Evolutionary conservation across 2,329 filamentous ascomycete genomes (phyloP), one percentile per base, ranked within the genome.

Genomic region (Trichophyton equinum): DNA sequence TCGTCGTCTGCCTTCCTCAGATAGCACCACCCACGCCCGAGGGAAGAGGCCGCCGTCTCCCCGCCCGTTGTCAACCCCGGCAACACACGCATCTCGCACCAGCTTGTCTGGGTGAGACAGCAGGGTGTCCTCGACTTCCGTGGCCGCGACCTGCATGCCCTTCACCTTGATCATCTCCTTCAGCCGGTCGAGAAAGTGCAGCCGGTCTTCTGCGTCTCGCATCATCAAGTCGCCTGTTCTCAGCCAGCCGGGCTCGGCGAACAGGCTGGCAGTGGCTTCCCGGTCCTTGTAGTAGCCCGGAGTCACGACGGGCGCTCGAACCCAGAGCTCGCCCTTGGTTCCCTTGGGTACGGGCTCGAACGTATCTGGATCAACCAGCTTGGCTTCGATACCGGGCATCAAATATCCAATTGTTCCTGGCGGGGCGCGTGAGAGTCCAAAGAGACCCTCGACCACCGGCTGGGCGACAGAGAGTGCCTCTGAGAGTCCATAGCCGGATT

Each of bases 91-190:
- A 57, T 63, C 62, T 33, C 42, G 60, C 11, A 60, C 56, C 22
- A 63, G 62, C 27, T 42, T 36, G 18, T 75, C 75, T 0, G 72
- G 67, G 63, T 86, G 82, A 0, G 82, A 79, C 0, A 85, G 76
- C n/a, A 86, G 70, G 1, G 82, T 67, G 64, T 85, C 82, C 66
- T 87, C 84, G 0, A 87, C 74, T 67, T 86, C 84, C 0, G 83
- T 83, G 0, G 84, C 84, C 5, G 83, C 81, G 6, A 85, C 81
- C 4, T 78, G 79, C 46, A 66, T 61, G 6, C 84, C 84, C 64
- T 85, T 85, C 8, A 86, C 83, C 68, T 86, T 86, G 70, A 86
- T 84, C 76, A 86, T 81, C 70, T 86, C 84, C 72, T 87, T 87
- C 68, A 86, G 82, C 0, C 83, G 77, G 66, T 86, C 83, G 0